These are phyloP conservation scores for Paecilomyces dactylethromorphus DNA, from an alignment of 2,329 filamentous ascomycete species.

Conservation along the genomic window DNA sequence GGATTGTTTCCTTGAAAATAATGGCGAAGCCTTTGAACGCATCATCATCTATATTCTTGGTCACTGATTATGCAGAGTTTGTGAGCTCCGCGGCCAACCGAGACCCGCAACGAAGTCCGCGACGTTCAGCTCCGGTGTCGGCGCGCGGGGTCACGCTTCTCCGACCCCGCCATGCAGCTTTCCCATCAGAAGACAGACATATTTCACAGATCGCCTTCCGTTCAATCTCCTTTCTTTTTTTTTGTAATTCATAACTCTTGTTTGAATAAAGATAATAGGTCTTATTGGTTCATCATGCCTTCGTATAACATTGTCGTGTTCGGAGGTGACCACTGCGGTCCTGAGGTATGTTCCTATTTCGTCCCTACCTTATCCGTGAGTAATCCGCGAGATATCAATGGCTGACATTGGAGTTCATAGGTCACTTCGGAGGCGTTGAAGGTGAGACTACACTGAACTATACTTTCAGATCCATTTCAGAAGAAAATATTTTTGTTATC, in stretches of 20 bases:
- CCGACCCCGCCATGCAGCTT: slow-evolving; percentile 10
- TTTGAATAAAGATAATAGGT: background rate
- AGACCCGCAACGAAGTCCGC: background rate
- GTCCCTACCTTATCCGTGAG: slow-evolving; percentile 4
- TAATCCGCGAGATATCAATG: background rate
- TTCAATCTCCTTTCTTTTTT: slow-evolving; percentile 8
- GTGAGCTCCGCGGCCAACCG: background rate
- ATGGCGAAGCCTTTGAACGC: background rate
- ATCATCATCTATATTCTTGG: background rate
- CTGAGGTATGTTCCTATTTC: slow-evolving; percentile 57
- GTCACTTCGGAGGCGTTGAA: slow-evolving; percentile 81
- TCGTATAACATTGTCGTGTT: slow-evolving; percentile 75
- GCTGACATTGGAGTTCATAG: slow-evolving; percentile 37
- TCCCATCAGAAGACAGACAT: background rate
- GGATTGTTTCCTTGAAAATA: background rate
- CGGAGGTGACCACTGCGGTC: slow-evolving; percentile 76
- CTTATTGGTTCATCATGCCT: slow-evolving; percentile 47
- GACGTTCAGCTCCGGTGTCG: slow-evolving; percentile 17
- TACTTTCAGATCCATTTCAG: background rate
- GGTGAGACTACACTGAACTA: slow-evolving; percentile 41
- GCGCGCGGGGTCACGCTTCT: slow-evolving; percentile 14
- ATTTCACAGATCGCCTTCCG: slow-evolving; percentile 4
- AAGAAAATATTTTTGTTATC: background rate
- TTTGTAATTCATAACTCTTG: slow-evolving; percentile 6
- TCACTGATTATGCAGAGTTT: background rate